Percentiles rank a stretch among this genome's conserved stretches.
These are phyloP conservation scores for Bipolaris oryzae DNA, from an alignment of 2,329 filamentous ascomycete species.

Conservation along the genomic window DNA sequence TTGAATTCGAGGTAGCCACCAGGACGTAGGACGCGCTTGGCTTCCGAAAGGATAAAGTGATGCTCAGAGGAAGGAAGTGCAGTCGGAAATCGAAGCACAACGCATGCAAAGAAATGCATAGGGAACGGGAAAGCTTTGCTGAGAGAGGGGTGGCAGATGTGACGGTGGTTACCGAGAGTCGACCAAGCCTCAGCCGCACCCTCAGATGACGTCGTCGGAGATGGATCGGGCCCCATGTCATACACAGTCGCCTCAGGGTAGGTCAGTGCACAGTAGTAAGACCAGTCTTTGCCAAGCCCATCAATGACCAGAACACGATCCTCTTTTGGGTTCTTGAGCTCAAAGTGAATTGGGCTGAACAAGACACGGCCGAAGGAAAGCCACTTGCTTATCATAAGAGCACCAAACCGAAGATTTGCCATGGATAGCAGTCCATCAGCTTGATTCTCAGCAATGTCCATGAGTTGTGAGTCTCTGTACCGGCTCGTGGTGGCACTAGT, in stretches of 20 bases:
- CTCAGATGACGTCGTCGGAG: conserved; percentile 23
- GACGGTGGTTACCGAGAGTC: conserved; percentile 70
- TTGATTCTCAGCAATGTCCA: conserved; percentile 49
- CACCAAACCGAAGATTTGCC: conserved; percentile 78
- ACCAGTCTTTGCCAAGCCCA: conserved; percentile 89
- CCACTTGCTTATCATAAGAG: conserved; percentile 87
- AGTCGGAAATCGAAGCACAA: conserved; percentile 77
- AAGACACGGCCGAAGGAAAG: conserved; percentile 82
- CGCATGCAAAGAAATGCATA: conserved; percentile 73
- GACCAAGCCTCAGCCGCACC: conserved; percentile 41
- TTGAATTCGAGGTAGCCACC: conserved; percentile 80
- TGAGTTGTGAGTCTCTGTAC: conserved; percentile 65
- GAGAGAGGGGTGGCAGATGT: conserved; percentile 71
- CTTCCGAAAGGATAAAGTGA: conserved; percentile 73
- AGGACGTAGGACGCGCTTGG: conserved; percentile 76
- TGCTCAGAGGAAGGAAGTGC: conserved; percentile 72
- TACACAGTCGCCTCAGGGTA: conserved; percentile 78
- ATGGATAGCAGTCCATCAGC: conserved; percentile 56
- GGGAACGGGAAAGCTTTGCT: conserved; percentile 75
- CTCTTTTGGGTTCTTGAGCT: conserved; percentile 65
- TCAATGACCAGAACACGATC: conserved; percentile 77
- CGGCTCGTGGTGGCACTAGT: conserved; percentile 40
- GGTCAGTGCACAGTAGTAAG: conserved; percentile 81
- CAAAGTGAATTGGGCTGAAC: conserved; percentile 78
- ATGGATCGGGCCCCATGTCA: conserved; percentile 61